phyloP scores from a whole-genome alignment of 202 grass and related monocot species.

The Panicum hallii region DNA sequence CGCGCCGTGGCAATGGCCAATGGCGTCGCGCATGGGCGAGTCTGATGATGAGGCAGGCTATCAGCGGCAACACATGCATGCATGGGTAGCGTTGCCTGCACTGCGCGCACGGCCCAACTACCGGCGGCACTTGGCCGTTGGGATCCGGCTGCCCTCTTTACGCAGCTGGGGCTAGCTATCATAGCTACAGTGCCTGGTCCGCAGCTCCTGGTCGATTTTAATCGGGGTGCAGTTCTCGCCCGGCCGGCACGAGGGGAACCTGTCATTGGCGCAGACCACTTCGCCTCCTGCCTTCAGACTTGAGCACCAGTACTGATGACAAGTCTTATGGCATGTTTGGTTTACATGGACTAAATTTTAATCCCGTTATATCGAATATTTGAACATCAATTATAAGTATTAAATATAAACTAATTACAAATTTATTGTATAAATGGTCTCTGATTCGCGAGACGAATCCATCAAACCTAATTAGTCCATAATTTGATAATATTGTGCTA shows the following conservation, averaged over 20 bases:
- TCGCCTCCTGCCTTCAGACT: not conserved
- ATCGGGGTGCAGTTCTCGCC: not conserved
- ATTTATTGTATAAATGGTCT: no score
- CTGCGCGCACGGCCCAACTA: slow-evolving; percentile 23
- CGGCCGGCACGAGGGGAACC: not conserved
- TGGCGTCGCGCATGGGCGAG: slow-evolving; percentile 12
- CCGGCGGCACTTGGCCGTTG: slow-evolving; percentile 43
- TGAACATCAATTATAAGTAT: no score
- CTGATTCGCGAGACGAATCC: no score
- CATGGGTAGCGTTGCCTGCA: not conserved
- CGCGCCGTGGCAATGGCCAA: not conserved
- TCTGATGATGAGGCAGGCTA: not conserved
- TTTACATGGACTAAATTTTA: no score
- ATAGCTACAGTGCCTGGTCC: not conserved
- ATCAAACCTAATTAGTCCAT: no score
- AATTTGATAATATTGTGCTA: no score
- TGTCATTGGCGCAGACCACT: not conserved
- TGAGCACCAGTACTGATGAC: no score
- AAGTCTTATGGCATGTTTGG: no score
- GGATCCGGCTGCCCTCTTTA: slow-evolving; percentile 43
- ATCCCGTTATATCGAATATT: no score
- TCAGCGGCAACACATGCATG: not conserved
- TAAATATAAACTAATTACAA: no score
- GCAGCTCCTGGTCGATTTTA: not conserved
- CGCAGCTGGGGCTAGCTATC: not conserved